Percentiles rank a stretch among this genome's conserved stretches.
These are phyloP conservation scores for Micractinium conductrix DNA, from an alignment of 139 green algal genomes.

Conservation along the genomic window DNA sequence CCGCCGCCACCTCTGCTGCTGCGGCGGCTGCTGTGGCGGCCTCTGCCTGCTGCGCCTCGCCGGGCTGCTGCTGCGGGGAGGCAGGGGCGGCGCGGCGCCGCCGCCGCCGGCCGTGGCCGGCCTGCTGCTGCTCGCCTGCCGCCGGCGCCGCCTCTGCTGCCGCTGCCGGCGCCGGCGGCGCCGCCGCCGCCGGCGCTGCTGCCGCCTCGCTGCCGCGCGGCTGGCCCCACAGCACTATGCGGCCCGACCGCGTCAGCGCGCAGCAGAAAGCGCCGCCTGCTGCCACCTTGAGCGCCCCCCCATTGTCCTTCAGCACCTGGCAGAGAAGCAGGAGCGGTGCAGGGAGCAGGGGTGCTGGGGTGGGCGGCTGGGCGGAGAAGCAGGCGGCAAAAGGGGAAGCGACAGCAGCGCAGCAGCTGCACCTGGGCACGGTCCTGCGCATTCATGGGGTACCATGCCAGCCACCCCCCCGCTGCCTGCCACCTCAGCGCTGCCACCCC, in stretches of 20 bases:
- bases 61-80: background rate
- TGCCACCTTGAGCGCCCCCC: slow-evolving; percentile 59
- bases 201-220: slow-evolving; percentile 29
- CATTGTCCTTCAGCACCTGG: slow-evolving; percentile 52
- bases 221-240: slow-evolving; percentile 74
- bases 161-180: background rate
- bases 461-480: slow-evolving; percentile 7
- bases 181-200: background rate
- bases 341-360: background rate
- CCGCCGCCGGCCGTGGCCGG: slow-evolving; percentile 1
- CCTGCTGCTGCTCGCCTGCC: background rate
- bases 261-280: slow-evolving; percentile 68
- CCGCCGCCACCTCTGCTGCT: background rate
- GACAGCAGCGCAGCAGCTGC: background rate
- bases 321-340: background rate
- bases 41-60: background rate
- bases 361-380: background rate
- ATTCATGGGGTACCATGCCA: background rate
- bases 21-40: background rate
- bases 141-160: background rate
- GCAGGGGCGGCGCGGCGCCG: background rate
- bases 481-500: too few species aligned
- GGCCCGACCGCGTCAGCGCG: slow-evolving; percentile 56
- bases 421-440: background rate
- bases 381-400: background rate